Evolutionary conservation across 1,284 basidiomycete genomes (phyloP).

Genomic region (Microbotryum intermedium): DNA sequence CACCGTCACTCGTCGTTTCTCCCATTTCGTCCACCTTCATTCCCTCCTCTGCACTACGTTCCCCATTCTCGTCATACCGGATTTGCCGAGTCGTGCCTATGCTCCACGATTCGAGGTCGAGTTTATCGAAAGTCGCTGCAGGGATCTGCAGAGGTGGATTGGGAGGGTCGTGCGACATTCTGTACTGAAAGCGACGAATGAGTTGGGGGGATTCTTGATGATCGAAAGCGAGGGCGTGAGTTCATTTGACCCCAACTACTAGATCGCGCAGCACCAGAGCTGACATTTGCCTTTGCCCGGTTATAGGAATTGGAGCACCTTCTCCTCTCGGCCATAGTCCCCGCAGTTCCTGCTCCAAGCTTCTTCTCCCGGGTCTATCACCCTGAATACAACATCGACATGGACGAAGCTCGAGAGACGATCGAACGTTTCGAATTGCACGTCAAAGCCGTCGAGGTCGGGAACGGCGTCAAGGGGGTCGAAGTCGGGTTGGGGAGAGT

Average conservation of each 20-base stretch:
- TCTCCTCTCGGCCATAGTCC: not conserved
- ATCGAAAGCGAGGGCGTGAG: slow-evolving; percentile 47
- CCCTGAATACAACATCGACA: slow-evolving; percentile 71
- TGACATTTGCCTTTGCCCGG: not conserved
- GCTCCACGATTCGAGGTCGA: slow-evolving; percentile 66
- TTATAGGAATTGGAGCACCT: slow-evolving; percentile 5
- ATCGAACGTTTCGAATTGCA: slow-evolving; percentile 55
- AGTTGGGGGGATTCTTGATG: slow-evolving; percentile 68
- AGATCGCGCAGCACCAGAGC: not conserved
- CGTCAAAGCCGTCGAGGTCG: slow-evolving; percentile 54
- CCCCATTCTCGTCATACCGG: slow-evolving; percentile 66
- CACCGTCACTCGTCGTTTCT: slow-evolving; percentile 69
- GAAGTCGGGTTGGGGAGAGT: slow-evolving; percentile 51
- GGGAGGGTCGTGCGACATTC: slow-evolving; percentile 64
- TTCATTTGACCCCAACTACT: not conserved
- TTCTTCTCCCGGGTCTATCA: slow-evolving; percentile 75
- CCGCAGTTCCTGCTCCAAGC: not conserved
- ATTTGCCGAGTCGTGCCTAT: slow-evolving; percentile 73
- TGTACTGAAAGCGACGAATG: slow-evolving; percentile 64
- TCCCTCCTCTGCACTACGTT: slow-evolving; percentile 56
- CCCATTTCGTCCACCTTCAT: slow-evolving; percentile 70
- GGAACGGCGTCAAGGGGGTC: slow-evolving; percentile 37
- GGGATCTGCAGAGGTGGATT: slow-evolving; percentile 70
- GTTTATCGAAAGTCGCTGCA: slow-evolving; percentile 69
- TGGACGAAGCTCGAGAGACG: slow-evolving; percentile 40